Base-by-base conservation (phyloP, 129 eudicot genomes). In the Saposhnikovia divaricata region DNA sequence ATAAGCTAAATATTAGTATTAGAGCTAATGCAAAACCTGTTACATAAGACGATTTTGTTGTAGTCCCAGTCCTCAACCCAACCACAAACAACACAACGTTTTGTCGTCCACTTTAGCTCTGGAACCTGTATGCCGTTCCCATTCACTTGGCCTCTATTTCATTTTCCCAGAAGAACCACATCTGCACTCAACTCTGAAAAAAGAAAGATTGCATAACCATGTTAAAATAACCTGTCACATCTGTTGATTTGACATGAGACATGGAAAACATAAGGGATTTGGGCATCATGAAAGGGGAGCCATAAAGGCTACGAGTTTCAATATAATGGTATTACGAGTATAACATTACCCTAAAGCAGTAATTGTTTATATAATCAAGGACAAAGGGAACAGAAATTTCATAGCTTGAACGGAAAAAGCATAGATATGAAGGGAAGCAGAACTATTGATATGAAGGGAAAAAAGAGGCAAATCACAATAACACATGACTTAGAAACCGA, bases 51-150 rank as follows among this genome's bases (percentile, higher is more conserved):
- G 10, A 96, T 90, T 87, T 92, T 96, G 90, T 96, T 96, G 80
- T 89, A 75, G 53, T 96, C 99, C 90, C 93, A 96, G 75, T 96
- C 99, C 86, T 89, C 96, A 80, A 89, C 90, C 99, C 99, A 96
- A 84, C 97, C 88, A 81, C 99, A 96, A 45, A 96, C 76, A 79
- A 98, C 99, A 90, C 99, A 96, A 74, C 91, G 83, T 87, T 96
- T 98, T 18, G 96, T 84, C 59, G 98, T 96, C 99, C 99, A 96
- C 87, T 87, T 96, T 90, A 15, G 93, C 92, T 85, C 91, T 80
- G 37, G 91, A 91, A 81, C 98, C 98, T 31, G 97, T 90, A 87
- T 94, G 98, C 0, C 83, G 84, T 80, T 94, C 98, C 98, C 98
- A 94, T 84, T 90, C 93, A 88, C 92, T 82, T 37, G 78, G 92